These are phyloP conservation scores for Buxus sempervirens DNA, from an alignment of 164 flowering plant species.

Conservation along the genomic window DNA sequence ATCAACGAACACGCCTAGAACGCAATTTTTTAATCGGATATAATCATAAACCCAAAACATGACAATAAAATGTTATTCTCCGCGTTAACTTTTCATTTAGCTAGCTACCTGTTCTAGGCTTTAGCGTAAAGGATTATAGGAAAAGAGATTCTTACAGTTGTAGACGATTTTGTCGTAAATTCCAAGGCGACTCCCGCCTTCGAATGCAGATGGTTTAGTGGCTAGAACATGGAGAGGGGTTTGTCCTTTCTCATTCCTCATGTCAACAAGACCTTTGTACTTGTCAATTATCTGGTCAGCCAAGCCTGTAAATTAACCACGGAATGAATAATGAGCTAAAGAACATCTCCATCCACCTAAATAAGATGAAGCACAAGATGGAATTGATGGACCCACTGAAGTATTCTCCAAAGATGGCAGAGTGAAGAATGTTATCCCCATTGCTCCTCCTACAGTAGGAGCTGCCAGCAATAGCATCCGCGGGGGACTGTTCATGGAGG, in stretches of 20 bases:
- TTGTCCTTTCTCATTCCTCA: neutral
- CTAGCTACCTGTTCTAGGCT: neutral
- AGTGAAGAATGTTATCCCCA: slow-evolving; percentile 35
- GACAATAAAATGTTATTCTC: too few relatives aligned
- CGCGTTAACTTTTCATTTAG: neutral
- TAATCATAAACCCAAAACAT: neutral
- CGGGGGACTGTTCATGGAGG: slow-evolving; percentile 4
- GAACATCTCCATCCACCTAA: neutral
- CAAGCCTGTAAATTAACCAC: neutral
- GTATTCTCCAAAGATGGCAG: slow-evolving; percentile 31
- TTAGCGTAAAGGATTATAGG: too few relatives aligned
- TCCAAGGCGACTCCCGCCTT: neutral
- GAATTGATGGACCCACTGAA: slow-evolving; percentile 19
- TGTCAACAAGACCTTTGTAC: neutral
- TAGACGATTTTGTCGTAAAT: neutral
- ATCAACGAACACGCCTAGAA: slow-evolving; percentile 20
- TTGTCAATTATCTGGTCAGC: neutral
- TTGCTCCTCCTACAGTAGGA: slow-evolving; percentile 11
- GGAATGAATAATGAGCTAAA: neutral
- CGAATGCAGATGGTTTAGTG: neutral
- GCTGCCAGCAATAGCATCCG: neutral
- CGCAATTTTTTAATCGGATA: neutral
- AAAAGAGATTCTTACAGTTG: neutral
- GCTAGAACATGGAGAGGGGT: neutral
- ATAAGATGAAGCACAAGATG: neutral